Evolutionary conservation across 108 stramenopile species (phyloP).

Genomic region (Cyclotella kingstonii): DNA sequence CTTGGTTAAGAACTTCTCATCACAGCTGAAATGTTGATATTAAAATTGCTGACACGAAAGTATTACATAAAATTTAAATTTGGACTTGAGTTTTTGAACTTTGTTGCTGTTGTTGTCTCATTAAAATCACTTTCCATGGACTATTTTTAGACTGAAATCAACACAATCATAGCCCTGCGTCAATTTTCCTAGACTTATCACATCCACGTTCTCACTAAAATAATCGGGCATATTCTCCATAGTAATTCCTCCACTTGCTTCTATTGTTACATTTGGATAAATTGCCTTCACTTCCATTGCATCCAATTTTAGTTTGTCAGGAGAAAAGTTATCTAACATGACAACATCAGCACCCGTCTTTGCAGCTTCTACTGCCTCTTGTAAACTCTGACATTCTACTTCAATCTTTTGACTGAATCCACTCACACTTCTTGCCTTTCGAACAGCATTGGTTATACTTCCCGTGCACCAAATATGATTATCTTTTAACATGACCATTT

Average conservation of each 20-base stretch:
- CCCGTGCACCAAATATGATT: slow-evolving; percentile 95
- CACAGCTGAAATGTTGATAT: too few relatives aligned
- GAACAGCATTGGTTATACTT: slow-evolving; percentile 86
- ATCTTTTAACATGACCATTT: slow-evolving; percentile 99
- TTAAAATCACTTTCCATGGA: slow-evolving; percentile 20
- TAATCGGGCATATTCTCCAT: slow-evolving; percentile 86
- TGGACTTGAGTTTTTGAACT: too few relatives aligned
- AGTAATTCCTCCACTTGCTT: slow-evolving; percentile 98
- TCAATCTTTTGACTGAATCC: slow-evolving; percentile 99
- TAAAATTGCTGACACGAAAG: too few relatives aligned
- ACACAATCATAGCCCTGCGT: slow-evolving; percentile 98
- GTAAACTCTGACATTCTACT: slow-evolving; percentile 90
- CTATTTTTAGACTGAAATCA: slow-evolving; percentile 94
- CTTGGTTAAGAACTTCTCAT: too few relatives aligned
- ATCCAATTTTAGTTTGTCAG: slow-evolving; percentile 68
- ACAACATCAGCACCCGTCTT: slow-evolving; percentile 89
- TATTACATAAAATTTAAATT: too few relatives aligned
- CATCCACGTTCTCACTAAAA: slow-evolving; percentile 88
- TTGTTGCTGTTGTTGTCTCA: too few relatives aligned
- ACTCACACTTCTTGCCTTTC: slow-evolving; percentile 75
- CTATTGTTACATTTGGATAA: slow-evolving; percentile 89
- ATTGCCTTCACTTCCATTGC: slow-evolving; percentile 81
- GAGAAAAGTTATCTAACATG: slow-evolving; percentile 98
- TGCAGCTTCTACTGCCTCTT: slow-evolving; percentile 92
- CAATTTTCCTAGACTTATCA: slow-evolving; percentile 93